These are phyloP conservation scores for Hypoxylon sp. DNA, from an alignment of 2,329 filamentous ascomycete genomes.

Conservation along the genomic window DNA sequence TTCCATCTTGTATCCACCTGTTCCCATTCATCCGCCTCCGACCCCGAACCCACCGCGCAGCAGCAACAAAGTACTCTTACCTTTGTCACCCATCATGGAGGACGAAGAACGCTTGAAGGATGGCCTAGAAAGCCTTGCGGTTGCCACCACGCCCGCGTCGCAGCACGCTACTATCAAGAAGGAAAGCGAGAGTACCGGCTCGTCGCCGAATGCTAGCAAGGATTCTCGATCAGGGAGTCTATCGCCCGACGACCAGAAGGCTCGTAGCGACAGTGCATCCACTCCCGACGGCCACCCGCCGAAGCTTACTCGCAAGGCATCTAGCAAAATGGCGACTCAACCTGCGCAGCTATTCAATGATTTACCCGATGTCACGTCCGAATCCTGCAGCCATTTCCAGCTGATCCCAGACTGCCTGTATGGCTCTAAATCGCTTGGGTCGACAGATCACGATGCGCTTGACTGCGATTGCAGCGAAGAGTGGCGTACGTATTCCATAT, in stretches of 20 bases:
- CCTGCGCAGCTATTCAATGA: conserved; percentile 77
- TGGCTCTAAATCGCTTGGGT: conserved; percentile 89
- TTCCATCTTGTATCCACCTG: conserved; percentile 23
- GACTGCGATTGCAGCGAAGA: conserved; percentile 96
- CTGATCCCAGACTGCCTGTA: conserved; percentile 89
- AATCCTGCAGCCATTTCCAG: conserved; percentile 82
- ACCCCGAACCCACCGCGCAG: conserved; percentile 9
- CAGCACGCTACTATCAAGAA: conserved; percentile 54
- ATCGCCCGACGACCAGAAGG: conserved; percentile 61
- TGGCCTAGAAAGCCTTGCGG: conserved; percentile 59
- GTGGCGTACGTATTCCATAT: conserved; percentile 78
- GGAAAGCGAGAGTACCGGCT: conserved; percentile 55
- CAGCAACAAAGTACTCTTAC: conserved; percentile 18
- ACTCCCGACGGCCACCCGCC: conserved; percentile 69
- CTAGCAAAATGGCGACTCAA: conserved; percentile 75
- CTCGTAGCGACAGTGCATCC: conserved; percentile 61
- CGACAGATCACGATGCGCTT: conserved; percentile 88
- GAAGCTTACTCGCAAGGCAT: conserved; percentile 79
- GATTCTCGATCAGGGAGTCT: conserved; percentile 57
- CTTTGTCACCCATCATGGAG: conserved; percentile 47
- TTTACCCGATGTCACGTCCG: conserved; percentile 80
- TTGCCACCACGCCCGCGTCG: conserved; percentile 54
- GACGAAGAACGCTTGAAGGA: conserved; percentile 50
- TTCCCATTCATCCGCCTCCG: conserved; percentile 11
- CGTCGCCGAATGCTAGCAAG: conserved; percentile 58